phyloP scores from a whole-genome alignment of 148 eudicot species.

The Drosera capensis region DNA sequence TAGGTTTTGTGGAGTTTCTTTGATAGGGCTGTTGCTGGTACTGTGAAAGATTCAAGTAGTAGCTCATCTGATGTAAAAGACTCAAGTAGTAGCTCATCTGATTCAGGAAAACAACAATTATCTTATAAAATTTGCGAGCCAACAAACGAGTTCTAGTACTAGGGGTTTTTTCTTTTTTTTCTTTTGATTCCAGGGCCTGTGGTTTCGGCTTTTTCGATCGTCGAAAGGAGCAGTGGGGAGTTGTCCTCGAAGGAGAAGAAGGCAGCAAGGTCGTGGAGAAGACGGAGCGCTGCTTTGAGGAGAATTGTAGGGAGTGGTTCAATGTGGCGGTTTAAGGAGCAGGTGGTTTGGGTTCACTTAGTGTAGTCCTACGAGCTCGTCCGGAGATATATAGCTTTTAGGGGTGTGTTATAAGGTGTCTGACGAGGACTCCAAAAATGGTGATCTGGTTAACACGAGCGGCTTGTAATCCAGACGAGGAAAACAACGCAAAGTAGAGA shows the following conservation, averaged over 20 bases:
- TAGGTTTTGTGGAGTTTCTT: conserved; percentile 61
- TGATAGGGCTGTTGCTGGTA: conserved; percentile 27
- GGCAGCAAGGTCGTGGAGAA: conserved; percentile 18
- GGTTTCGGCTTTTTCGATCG: conserved; percentile 42
- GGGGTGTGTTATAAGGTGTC: conserved; percentile 60
- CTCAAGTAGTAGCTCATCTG: too few species aligned
- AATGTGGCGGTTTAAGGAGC: conserved; percentile 74
- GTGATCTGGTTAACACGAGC: conserved; percentile 39
- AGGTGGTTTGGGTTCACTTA: conserved; percentile 44
- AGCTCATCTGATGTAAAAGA: too few species aligned
- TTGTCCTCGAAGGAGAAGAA: conserved; percentile 23
- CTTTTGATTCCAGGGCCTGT: conserved; percentile 33
- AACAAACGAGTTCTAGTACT: conserved; percentile 17
- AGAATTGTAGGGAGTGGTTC: conserved; percentile 63
- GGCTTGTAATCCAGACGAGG: too few species aligned
- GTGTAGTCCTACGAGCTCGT: conserved; percentile 30
- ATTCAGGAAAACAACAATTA: conserved; percentile 22
- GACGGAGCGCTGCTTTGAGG: conserved; percentile 62
- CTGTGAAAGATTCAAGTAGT: conserved; percentile 16
- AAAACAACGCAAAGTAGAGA: too few species aligned
- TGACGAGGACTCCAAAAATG: conserved; percentile 32
- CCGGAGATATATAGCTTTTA: conserved; percentile 81
- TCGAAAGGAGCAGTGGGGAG: conserved; percentile 28
- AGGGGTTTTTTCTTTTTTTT: too few species aligned
- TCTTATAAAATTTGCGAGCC: conserved; percentile 30